Evolutionary conservation across 495 filamentous ascomycete genomes (phyloP).

Genomic region (Tuber indicum): DNA sequence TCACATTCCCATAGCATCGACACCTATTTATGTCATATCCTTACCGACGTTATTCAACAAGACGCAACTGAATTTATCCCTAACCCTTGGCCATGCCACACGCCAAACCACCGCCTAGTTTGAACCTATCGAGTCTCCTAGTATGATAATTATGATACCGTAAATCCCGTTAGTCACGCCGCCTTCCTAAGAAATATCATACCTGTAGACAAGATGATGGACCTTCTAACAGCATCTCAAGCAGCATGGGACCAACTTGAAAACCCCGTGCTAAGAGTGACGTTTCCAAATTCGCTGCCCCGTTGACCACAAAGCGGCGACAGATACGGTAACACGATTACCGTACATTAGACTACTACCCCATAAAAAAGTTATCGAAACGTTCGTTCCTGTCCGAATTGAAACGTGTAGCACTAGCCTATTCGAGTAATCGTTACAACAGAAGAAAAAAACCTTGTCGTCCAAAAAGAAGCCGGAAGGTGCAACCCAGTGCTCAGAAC

Average conservation of each 20-base stretch:
- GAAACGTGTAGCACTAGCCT: too few species aligned
- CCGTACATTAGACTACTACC: too few species aligned
- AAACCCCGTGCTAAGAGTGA: not conserved
- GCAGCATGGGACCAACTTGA: not conserved
- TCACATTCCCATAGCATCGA: not conserved
- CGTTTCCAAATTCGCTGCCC: not conserved
- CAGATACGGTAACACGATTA: not conserved
- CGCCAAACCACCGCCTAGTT: not conserved
- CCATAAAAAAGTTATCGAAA: too few species aligned
- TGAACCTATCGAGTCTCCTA: not conserved
- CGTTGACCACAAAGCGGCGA: not conserved
- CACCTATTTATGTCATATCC: not conserved
- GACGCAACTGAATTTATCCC: not conserved
- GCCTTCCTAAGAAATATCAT: not conserved
- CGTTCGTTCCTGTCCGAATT: too few species aligned
- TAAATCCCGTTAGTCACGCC: not conserved
- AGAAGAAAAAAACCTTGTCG: too few species aligned
- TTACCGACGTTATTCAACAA: not conserved
- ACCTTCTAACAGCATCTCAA: not conserved
- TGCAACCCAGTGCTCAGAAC: too few species aligned
- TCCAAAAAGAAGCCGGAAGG: too few species aligned
- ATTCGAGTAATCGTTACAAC: too few species aligned
- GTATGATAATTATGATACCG: not conserved
- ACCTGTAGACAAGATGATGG: not conserved
- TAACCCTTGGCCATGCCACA: not conserved